Base-by-base conservation (phyloP, 192 early-diverging fungal species). In the Paraglomus brasilianum region DNA sequence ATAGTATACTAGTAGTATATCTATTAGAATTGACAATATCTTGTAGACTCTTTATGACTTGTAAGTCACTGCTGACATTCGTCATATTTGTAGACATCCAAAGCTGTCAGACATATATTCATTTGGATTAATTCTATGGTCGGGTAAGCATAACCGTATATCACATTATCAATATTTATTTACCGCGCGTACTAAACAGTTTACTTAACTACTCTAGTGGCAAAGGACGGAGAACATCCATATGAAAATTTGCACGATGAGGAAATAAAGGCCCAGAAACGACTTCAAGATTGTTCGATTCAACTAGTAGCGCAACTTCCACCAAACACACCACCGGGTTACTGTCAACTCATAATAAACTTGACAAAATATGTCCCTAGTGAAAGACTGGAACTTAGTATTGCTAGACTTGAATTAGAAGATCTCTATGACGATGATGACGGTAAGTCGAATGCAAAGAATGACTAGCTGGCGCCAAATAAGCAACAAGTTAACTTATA, bases 101-200 rank as follows among this genome's bases (percentile, higher is more conserved):
- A 67, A 67, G 43, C 36, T 67, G 1, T 67, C 66, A 14, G 66
- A 67, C 36, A 17, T 67, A 10, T 67, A 67, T 67, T 67, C 66
- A 8, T 67, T 17, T 10, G 66, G 66, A 1, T 67, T 67, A 42
- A 67, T 67, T 17, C 46, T 67, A 21, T 53, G 66, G 66, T 67
- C 66, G 44, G 50, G 66, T 67, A 67, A 53, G 30, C 30, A 38
- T 13, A 55, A 4, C 5, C n/a, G 0, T 49, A 11, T n/a, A 5
- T 30, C 24, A 47, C 8, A 47, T 19, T 8, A 45, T 30, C 21
- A 30, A n/a, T 41, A 51, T 42, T 7, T 49, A 45, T 19, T 15
- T 36, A 43, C 42, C 8, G 15, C 2, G 4, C n/a, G 3, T 19
- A 4, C 10, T 44, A 19, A 39, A 14, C 7, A 7, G 2, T 63